phyloP scores from a whole-genome alignment of 73 alveolate species.

The Urostyla sp. region DNA sequence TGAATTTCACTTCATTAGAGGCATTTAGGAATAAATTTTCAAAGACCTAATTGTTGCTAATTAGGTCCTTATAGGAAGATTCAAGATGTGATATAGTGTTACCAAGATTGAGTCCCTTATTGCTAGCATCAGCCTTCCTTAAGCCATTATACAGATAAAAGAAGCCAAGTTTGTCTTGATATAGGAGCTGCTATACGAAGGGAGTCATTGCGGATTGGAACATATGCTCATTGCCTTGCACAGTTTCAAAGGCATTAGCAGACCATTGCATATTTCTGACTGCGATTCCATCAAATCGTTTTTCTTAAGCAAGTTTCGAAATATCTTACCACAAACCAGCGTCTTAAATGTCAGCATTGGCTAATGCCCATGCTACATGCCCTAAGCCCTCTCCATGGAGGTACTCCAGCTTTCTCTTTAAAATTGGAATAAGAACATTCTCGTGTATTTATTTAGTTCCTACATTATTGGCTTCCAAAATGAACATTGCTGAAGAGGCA shows the following conservation, averaged over 20 bases:
- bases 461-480: constrained; percentile 23
- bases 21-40: too few species aligned
- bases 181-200: constrained; percentile 5
- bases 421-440: constrained; percentile 34
- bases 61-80: too few species aligned
- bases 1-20: too few species aligned
- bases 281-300: not conserved
- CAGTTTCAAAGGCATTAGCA: not conserved
- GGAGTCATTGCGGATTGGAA: not conserved
- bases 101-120: too few species aligned
- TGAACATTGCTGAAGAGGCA: constrained; percentile 41
- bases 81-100: too few species aligned
- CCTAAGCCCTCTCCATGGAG: constrained; percentile 55
- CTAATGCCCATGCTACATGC: constrained; percentile 40
- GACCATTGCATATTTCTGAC: constrained; percentile 56
- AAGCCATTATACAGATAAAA: constrained; percentile 32
- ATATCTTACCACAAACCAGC: constrained; percentile 21
- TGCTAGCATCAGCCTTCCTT: constrained; percentile 4
- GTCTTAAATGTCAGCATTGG: constrained; percentile 40
- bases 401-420: constrained; percentile 16
- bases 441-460: constrained; percentile 11
- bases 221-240: constrained; percentile 15
- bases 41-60: too few species aligned
- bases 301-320: not conserved
- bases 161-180: constrained; percentile 11